Conservation (phyloP, 129 eudicot species). For the Artemisia argyi region DNA sequence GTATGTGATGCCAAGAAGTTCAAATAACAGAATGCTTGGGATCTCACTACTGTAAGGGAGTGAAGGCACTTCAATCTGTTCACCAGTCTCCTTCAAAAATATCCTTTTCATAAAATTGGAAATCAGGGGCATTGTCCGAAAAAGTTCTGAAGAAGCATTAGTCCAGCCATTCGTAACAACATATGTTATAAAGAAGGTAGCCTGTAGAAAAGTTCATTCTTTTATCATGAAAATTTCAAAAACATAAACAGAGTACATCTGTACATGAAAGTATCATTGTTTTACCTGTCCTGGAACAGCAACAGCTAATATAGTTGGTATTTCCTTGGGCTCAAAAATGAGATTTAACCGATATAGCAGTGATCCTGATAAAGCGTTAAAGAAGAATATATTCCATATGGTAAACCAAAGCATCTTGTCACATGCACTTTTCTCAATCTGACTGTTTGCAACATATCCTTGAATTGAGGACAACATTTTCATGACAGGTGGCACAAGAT, state of each 20-base stretch:
- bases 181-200: slow-evolving; percentile 83
- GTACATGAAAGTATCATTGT: slow-evolving; percentile 9
- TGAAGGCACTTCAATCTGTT: slow-evolving; percentile 67
- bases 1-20: slow-evolving; percentile 91
- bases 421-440: slow-evolving; percentile 90
- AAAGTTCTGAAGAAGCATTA: slow-evolving; percentile 66
- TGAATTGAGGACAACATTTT: slow-evolving; percentile 69
- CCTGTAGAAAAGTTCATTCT: slow-evolving; percentile 38
- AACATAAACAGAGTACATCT: too few species aligned
- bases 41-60: slow-evolving; percentile 70
- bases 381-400: slow-evolving; percentile 90
- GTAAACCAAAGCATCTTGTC: slow-evolving; percentile 72
- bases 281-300: slow-evolving; percentile 94
- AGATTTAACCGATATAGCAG: slow-evolving; percentile 51
- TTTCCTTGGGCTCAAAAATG: slow-evolving; percentile 67
- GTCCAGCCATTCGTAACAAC: slow-evolving; percentile 97
- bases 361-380: slow-evolving; percentile 79
- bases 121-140: slow-evolving; percentile 47
- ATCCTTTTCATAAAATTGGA: slow-evolving; percentile 39
- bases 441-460: slow-evolving; percentile 75
- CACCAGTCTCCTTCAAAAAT: slow-evolving; percentile 40
- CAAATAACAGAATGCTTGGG: slow-evolving; percentile 77
- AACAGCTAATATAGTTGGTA: slow-evolving; percentile 74
- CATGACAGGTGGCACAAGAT: slow-evolving; percentile 76
- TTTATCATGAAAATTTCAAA: too few species aligned